A percentile compares a stretch with the other conserved stretches of the same genome.
Evolutionary conservation across 2,329 filamentous ascomycete species (phyloP).

Genomic region (Fusarium hostae): DNA sequence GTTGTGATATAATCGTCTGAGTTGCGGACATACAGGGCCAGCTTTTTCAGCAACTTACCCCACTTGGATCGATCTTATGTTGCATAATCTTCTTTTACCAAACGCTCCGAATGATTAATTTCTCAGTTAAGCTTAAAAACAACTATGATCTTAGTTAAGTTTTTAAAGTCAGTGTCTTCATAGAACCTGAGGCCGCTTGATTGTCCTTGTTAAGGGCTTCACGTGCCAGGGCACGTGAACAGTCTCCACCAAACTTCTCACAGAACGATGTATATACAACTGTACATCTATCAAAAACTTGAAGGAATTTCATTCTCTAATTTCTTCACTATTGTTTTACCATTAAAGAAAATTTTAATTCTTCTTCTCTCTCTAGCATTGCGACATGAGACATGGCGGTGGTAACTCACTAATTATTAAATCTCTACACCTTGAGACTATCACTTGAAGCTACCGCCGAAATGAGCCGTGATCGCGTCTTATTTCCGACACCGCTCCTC

Average conservation of each 20-base stretch:
- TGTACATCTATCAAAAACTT: not conserved
- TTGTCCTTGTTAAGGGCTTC: not conserved
- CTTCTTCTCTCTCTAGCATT: not conserved
- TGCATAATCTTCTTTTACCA: not conserved
- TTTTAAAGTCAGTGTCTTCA: not conserved
- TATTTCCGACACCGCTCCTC: constrained; percentile 20
- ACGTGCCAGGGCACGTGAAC: not conserved
- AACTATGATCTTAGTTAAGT: not conserved
- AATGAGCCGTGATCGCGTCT: not conserved
- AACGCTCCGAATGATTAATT: not conserved
- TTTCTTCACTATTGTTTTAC: no score
- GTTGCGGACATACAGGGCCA: not conserved
- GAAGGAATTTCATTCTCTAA: not conserved
- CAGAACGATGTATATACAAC: not conserved
- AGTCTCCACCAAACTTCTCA: not conserved
- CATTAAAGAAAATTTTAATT: no score
- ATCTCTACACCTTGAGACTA: not conserved
- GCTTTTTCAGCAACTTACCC: not conserved
- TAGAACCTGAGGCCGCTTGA: not conserved
- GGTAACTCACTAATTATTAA: not conserved
- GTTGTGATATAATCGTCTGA: not conserved
- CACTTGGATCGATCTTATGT: not conserved
- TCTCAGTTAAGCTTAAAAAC: not conserved
- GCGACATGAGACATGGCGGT: not conserved
- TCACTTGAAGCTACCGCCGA: not conserved